Evolutionary conservation across 106 monocot genomes (phyloP).

Genomic region (Dioscorea zingiberensis): DNA sequence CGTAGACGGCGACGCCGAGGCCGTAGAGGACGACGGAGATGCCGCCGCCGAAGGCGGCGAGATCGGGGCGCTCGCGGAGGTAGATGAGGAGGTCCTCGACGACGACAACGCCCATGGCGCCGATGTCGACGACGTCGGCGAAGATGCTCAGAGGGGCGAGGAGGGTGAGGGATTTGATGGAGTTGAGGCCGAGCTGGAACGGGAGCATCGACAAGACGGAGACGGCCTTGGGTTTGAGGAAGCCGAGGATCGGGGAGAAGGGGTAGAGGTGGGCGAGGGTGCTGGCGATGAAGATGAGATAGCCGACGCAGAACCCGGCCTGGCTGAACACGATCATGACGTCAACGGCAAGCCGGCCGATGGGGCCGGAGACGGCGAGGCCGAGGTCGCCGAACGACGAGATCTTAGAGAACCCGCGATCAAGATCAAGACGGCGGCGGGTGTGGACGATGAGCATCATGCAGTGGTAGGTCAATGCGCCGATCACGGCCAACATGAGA

Average conservation of each 20-base stretch:
- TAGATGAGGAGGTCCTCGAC: constrained; percentile 19
- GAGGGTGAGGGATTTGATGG: constrained; percentile 29
- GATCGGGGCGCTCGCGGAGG: constrained; percentile 4
- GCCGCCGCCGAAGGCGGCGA: constrained; percentile 8
- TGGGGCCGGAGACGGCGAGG: constrained; percentile 19
- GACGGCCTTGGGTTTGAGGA: constrained; percentile 11
- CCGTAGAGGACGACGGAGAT: constrained; percentile 35
- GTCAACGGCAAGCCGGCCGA: constrained; percentile 27
- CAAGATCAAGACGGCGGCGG: constrained; percentile 55
- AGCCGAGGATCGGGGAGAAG: not conserved
- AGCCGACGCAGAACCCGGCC: constrained; percentile 33
- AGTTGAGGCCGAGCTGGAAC: constrained; percentile 33
- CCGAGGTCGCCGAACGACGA: constrained; percentile 31
- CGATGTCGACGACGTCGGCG: constrained; percentile 42
- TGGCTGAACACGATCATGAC: constrained; percentile 38
- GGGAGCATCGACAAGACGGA: constrained; percentile 30
- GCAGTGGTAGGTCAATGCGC: constrained; percentile 68
- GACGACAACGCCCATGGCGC: constrained; percentile 41
- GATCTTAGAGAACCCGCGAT: constrained; percentile 14
- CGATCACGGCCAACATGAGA: constrained; percentile 43
- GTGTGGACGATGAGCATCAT: constrained; percentile 83
- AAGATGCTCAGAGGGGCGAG: constrained; percentile 47
- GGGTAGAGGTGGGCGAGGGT: constrained; percentile 24
- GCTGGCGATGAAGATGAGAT: constrained; percentile 29
- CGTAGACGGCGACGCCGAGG: constrained; percentile 32